Conservation (phyloP, 805 yeast species). For the Hanseniaspora thailandica region DNA sequence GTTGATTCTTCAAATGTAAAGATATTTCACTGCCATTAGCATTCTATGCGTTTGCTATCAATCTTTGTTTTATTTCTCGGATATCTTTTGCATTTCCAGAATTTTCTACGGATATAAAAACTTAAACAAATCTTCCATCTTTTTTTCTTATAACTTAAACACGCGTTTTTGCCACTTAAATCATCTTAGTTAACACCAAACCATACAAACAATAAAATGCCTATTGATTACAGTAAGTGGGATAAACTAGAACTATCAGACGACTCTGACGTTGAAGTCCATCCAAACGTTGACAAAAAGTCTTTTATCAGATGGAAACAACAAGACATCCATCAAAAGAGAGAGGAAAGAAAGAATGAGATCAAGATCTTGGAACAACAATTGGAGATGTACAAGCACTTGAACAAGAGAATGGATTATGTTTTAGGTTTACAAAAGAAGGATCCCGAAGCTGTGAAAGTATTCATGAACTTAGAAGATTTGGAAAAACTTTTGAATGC, state of each 20-base stretch:
- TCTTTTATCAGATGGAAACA: conserved; percentile 95
- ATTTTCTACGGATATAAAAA: not conserved
- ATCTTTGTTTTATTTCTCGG: not conserved
- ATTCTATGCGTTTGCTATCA: not conserved
- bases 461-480: conserved; percentile 14
- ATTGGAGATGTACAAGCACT: conserved; percentile 63
- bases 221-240: conserved; percentile 94
- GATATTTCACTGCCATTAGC: not conserved
- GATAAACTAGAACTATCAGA: conserved; percentile 92
- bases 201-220: conserved; percentile 34
- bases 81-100: not conserved
- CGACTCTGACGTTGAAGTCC: conserved; percentile 94
- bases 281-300: conserved; percentile 89
- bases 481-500: conserved; percentile 36
- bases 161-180: not conserved
- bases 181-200: not conserved
- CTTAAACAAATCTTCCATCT: not conserved
- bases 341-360: conserved; percentile 67
- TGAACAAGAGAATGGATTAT: conserved; percentile 61
- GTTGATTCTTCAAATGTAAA: not conserved
- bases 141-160: not conserved
- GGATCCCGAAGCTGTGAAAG: conserved; percentile 27
- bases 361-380: conserved; percentile 67
- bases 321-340: conserved; percentile 88
- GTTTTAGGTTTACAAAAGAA: conserved; percentile 38